A percentile compares a stretch with the other conserved stretches of the same genome.
These are phyloP conservation scores for Ophiostoma populinum DNA, from an alignment of 2,329 filamentous ascomycete species.

Conservation along the genomic window DNA sequence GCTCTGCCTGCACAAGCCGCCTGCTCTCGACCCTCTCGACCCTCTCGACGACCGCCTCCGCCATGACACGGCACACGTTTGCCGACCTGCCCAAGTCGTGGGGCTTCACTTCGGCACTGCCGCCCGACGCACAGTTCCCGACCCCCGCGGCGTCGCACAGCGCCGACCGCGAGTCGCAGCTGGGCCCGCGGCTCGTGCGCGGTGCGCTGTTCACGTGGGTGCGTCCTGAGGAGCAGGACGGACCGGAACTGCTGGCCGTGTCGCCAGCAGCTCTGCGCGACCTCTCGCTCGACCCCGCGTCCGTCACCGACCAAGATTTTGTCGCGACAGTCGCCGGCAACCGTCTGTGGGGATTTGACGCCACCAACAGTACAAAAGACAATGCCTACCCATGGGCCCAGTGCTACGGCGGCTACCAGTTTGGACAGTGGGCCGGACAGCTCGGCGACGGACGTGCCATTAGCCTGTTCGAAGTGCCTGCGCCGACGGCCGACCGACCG, in stretches of 20 bases:
- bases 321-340: constrained; percentile 65
- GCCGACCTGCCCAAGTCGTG: constrained; percentile 46
- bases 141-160: constrained; percentile 69
- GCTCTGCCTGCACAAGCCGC: background rate
- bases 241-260: constrained; percentile 65
- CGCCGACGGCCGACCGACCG: constrained; percentile 21
- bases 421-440: constrained; percentile 87
- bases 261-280: constrained; percentile 65
- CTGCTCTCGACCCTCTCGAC: background rate
- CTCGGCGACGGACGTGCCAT: constrained; percentile 90
- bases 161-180: constrained; percentile 50
- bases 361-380: background rate
- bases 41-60: constrained; percentile 12
- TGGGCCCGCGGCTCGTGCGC: constrained; percentile 69
- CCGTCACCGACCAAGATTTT: constrained; percentile 59
- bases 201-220: constrained; percentile 83
- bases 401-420: constrained; percentile 76
- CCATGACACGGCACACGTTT: constrained; percentile 20
- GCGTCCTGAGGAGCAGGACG: constrained; percentile 53
- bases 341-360: constrained; percentile 60
- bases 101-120: constrained; percentile 48
- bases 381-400: constrained; percentile 79
- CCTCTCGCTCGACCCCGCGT: constrained; percentile 54
- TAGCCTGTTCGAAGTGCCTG: constrained; percentile 78
- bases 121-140: constrained; percentile 60